phyloP scores from a whole-genome alignment of 2,329 filamentous ascomycete species.

The Cercospora sp. region DNA sequence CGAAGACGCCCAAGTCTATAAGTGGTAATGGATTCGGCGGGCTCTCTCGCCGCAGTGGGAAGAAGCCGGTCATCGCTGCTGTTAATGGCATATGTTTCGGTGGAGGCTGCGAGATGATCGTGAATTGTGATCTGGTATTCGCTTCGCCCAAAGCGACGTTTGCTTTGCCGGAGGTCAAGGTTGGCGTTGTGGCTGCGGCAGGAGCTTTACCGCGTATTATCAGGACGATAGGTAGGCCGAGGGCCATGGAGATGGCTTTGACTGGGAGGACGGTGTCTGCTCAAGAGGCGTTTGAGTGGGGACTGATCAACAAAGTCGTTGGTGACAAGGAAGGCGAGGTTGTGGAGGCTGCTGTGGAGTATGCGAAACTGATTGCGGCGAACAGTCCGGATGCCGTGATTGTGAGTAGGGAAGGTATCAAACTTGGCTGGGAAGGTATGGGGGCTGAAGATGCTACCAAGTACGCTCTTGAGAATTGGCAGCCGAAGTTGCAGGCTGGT shows the following conservation, averaged over 20 bases:
- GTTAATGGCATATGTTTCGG: slow-evolving; percentile 75
- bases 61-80: slow-evolving; percentile 74
- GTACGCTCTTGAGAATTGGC: slow-evolving; percentile 59
- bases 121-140: slow-evolving; percentile 71
- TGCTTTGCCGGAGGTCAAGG: slow-evolving; percentile 68
- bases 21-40: slow-evolving; percentile 61
- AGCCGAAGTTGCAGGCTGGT: slow-evolving; percentile 59
- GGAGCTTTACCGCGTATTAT: slow-evolving; percentile 68
- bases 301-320: slow-evolving; percentile 68
- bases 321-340: slow-evolving; percentile 42
- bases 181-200: slow-evolving; percentile 69
- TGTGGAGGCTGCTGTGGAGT: slow-evolving; percentile 59
- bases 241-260: slow-evolving; percentile 71
- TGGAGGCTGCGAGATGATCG: slow-evolving; percentile 73
- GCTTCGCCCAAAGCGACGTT: slow-evolving; percentile 62
- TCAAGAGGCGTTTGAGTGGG: slow-evolving; percentile 62
- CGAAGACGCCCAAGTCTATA: slow-evolving; percentile 29
- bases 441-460: slow-evolving; percentile 64
- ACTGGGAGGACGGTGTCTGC: slow-evolving; percentile 57
- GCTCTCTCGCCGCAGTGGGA: slow-evolving; percentile 64
- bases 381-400: slow-evolving; percentile 72
- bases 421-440: slow-evolving; percentile 69
- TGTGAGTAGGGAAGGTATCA: slow-evolving; percentile 69
- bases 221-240: slow-evolving; percentile 64
- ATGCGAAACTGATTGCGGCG: slow-evolving; percentile 61